Evolutionary conservation across 1,284 basidiomycete species (phyloP), one percentile per base, ranked within the genome.

Genomic region (Acaromyces ingoldii): DNA sequence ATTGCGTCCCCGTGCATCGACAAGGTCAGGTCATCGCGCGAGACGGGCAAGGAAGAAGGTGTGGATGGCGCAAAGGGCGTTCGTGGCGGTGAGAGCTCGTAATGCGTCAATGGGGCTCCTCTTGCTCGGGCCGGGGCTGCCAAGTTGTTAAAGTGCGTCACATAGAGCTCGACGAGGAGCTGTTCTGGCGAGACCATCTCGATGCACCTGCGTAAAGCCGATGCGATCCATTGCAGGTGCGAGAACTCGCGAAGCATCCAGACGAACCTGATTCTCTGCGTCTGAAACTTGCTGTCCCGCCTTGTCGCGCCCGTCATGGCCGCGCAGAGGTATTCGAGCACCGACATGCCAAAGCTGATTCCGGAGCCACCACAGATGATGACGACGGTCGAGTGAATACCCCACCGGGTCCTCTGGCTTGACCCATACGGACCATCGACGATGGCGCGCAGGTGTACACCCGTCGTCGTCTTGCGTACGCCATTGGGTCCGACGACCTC

Each of bases 211-310:
- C 85, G 81, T 24, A 91, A 72, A 41, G 84, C 78, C 2, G 83
- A 79, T 0, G 88, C 87, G 49, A 86, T 84, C 89, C 89, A 91
- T 53, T 86, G 84, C 34, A 90, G 79, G 70, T 91, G 87, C 10
- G 86, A 81, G 69, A 85, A 89, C 70, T 91, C 89, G 46, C 87
- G 80, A 43, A 89, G 80, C 43, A 91, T 81, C 89, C 89, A 91
- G 2, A 91, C 82, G 62, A 91, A 89, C 22, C 88, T 80, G 0
- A 90, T 81, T 1, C 87, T 80, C 34, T 75, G 78, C 41, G 25
- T 62, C 56, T 43, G 65, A 62, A 9, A 63, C 36, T 48, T 50
- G 9, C 21, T 36, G n/a, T 47, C 17, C 48, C 37, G 48, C 51
- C 25, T 28, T 22, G 30, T 45, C 6, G 49, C 53, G 25, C 58